A percentile compares a stretch with the other conserved stretches of the same genome.
These are phyloP conservation scores for Aspergillus brunneoviolaceus DNA, from an alignment of 2,329 filamentous ascomycete species.

Conservation along the genomic window DNA sequence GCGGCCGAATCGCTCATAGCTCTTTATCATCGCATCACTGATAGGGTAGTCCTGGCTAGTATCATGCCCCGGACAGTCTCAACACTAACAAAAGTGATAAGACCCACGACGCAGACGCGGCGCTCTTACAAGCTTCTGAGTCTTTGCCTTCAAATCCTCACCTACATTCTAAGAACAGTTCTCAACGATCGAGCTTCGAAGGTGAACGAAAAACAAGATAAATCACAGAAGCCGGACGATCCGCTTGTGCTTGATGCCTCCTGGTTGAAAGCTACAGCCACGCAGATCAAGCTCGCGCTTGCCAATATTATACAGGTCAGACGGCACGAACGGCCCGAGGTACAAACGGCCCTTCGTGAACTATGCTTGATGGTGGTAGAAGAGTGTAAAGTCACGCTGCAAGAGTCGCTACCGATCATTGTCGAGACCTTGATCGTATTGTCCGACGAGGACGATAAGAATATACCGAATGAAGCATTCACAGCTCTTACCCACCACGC, in stretches of 20 bases:
- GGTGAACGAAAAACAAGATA: conserved; percentile 19
- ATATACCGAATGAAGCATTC: conserved; percentile 37
- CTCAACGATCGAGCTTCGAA: conserved; percentile 46
- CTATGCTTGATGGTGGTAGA: conserved; percentile 76
- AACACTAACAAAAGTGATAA: conserved; percentile 71
- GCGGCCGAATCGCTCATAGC: conserved; percentile 65
- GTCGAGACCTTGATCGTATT: conserved; percentile 80
- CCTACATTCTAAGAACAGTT: conserved; percentile 44
- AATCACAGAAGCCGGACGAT: conserved; percentile 32
- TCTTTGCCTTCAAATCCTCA: conserved; percentile 60
- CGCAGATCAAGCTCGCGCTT: conserved; percentile 80
- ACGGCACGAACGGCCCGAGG: conserved; percentile 66
- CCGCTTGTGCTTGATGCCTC: conserved; percentile 46
- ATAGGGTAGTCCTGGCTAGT: conserved; percentile 73
- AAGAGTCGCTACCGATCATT: conserved; percentile 67
- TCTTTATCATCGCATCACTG: conserved; percentile 64
- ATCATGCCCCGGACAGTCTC: conserved; percentile 90
- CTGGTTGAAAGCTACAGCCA: conserved; percentile 79
- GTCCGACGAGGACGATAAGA: conserved; percentile 51
- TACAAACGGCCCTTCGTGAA: conserved; percentile 65
- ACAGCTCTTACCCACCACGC: conserved; percentile 59
- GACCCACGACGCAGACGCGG: conserved; percentile 63
- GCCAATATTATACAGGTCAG: conserved; percentile 74
- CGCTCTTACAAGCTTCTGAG: conserved; percentile 65
- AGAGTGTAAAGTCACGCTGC: conserved; percentile 72